Evolutionary conservation across 345 rosid species (phyloP).

Genomic region (Eutrema japonicum): DNA sequence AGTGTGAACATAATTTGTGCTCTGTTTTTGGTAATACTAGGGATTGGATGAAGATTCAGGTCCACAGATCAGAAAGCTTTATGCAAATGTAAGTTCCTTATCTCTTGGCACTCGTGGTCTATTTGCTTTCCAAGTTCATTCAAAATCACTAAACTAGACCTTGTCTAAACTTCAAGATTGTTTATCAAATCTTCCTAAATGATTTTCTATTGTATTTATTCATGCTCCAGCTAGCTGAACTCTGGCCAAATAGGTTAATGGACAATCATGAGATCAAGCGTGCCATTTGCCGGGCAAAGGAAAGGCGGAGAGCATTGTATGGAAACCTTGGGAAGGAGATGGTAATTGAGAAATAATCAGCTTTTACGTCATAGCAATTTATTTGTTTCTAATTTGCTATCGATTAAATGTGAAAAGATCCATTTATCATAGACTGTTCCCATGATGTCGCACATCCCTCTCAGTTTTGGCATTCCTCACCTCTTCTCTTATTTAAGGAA

Average conservation of each 20-base stretch:
- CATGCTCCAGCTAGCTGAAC: constrained; percentile 69
- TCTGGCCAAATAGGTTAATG: constrained; percentile 89
- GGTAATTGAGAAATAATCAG: constrained; percentile 22
- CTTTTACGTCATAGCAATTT: constrained; percentile 1
- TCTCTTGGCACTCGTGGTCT: constrained; percentile 1
- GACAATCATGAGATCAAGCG: constrained; percentile 90
- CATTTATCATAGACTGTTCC: constrained; percentile 11
- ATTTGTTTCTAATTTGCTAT: not conserved
- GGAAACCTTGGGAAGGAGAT: constrained; percentile 34
- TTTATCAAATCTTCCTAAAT: constrained; percentile 39
- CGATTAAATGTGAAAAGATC: not conserved
- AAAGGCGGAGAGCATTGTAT: constrained; percentile 48
- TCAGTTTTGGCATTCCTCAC: constrained; percentile 2
- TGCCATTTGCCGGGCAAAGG: constrained; percentile 88
- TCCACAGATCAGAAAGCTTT: constrained; percentile 85
- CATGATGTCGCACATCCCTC: constrained; percentile 13
- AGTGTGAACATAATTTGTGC: constrained; percentile 27
- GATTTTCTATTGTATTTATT: constrained; percentile 31
- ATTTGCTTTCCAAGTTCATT: constrained; percentile 33
- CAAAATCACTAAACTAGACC: not conserved
- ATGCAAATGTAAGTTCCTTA: constrained; percentile 62
- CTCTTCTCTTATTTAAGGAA: constrained; percentile 46
- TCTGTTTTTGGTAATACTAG: constrained; percentile 49
- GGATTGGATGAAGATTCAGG: constrained; percentile 91
- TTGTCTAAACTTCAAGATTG: constrained; percentile 1